Base-by-base conservation (phyloP, 1,139 yeast genomes). In the Geotrichum fermentans region DNA sequence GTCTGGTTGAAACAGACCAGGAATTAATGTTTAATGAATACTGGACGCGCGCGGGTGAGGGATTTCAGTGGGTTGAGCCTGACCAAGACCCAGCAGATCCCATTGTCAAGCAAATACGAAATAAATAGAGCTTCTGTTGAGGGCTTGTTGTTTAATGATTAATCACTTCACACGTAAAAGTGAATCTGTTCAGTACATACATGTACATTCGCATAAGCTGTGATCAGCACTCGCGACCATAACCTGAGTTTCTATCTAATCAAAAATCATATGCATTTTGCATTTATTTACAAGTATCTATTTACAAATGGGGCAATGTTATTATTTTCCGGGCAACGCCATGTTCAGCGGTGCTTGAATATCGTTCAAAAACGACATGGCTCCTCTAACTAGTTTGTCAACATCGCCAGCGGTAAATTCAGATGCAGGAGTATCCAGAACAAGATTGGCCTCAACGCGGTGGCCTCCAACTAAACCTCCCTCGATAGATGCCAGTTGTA, bases 51-150 rank as follows among this genome's bases (percentile, higher is more conserved):
- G 83, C 83, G 10, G 89, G 89, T 14, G 84, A 80, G 54, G 85
- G 84, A 2, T 83, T 83, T 59, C 82, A 78, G 55, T 84, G 94
- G 94, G 82, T 75, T 4, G 92, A 83, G 60, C 89, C 89, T 1
- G 92, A 83, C 60, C 82, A 80, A 58, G 90, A 83, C 61, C 90
- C 90, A 0, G 83, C 83, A 0, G 83, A 49, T 34, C 18, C 17
- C 32, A 20, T 47, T 11, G 20, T 47, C n/a, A 30, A 17, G 24
- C 13, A 17, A 14, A 33, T 40, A n/a, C n/a, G 50, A 18, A 4
- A 38, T n/a, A n/a, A n/a, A n/a, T n/a, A n/a, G n/a, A n/a, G n/a
- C n/a, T n/a, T n/a, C 7, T 13, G 16, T 5, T 5, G 6, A 34
- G 14, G 3, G 17, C 13, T 6, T 11, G 21, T 34, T n/a, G n/a